Percentiles rank a stretch among this genome's conserved stretches.
Evolutionary conservation across 768 basidiomycete species (phyloP).

Genomic region (Amanita fuliginea): DNA sequence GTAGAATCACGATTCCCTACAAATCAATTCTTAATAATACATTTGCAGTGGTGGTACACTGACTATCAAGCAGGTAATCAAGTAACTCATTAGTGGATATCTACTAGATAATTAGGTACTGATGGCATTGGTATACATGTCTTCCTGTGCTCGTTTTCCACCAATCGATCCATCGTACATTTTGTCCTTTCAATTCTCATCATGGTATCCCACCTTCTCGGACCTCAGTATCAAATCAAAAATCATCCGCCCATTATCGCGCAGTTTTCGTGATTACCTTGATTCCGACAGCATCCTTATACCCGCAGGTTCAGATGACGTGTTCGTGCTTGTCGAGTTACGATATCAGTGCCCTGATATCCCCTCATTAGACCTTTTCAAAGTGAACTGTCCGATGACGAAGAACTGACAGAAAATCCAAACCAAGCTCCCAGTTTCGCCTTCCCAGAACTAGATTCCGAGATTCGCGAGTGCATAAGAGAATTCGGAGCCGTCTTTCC

Average conservation of each 20-base stretch:
- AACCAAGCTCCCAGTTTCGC: conserved; percentile 30
- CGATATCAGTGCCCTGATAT: background rate
- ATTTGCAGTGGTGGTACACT: conserved; percentile 34
- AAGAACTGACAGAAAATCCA: conserved; percentile 21
- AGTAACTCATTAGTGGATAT: conserved; percentile 24
- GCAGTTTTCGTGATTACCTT: conserved; percentile 60
- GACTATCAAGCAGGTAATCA: conserved; percentile 29
- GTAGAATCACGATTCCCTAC: conserved; percentile 15
- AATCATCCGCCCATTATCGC: conserved; percentile 56
- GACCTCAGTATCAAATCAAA: conserved; percentile 59
- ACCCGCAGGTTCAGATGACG: conserved; percentile 71
- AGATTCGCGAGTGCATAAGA: conserved; percentile 54
- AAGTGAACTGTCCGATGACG: conserved; percentile 49
- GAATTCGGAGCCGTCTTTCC: conserved; percentile 83
- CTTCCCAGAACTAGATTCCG: conserved; percentile 75
- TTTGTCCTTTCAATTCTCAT: conserved; percentile 70
- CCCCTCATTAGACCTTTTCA: conserved; percentile 31
- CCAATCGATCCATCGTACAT: conserved; percentile 37
- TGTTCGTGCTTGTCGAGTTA: conserved; percentile 32
- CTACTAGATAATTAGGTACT: background rate
- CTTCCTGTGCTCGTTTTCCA: conserved; percentile 34
- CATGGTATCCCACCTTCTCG: conserved; percentile 72
- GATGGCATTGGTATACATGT: background rate
- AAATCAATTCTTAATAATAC: too few species aligned
- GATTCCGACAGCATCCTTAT: conserved; percentile 78